Conservation (phyloP, 257 asterid genomes). For the Parsonsia alboflavescens region DNA sequence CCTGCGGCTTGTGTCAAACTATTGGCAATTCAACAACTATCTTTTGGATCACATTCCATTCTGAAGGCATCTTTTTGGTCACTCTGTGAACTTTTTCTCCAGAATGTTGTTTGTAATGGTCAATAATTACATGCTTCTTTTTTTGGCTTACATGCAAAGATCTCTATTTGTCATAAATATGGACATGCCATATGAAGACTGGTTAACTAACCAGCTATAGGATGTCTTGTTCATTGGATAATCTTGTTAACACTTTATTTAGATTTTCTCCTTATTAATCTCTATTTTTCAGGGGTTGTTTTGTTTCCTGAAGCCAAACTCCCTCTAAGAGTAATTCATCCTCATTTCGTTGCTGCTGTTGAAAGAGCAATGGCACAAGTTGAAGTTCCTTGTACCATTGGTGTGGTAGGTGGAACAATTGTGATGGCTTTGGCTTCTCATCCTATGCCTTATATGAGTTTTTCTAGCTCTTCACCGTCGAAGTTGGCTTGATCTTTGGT, state of each 20-base stretch:
- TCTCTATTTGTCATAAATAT: neutral
- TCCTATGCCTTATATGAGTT: conserved; percentile 10
- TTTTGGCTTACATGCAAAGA: neutral
- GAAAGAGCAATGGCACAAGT: conserved; percentile 73
- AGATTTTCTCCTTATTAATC: neutral
- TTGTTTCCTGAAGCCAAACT: conserved; percentile 94
- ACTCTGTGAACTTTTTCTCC: neutral
- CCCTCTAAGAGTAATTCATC: conserved; percentile 80
- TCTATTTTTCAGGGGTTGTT: conserved; percentile 65
- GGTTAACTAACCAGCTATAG: neutral
- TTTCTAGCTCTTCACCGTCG: conserved; percentile 13
- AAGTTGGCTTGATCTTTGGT: conserved; percentile 16
- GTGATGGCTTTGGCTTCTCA: conserved; percentile 12
- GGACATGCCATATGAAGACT: neutral
- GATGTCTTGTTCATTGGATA: neutral
- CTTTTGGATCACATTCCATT: neutral
- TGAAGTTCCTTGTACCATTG: conserved; percentile 76
- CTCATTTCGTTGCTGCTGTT: conserved; percentile 74
- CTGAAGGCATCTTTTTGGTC: neutral
- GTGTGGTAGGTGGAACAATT: conserved; percentile 60
- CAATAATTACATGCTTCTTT: neutral
- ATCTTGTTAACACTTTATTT: neutral
- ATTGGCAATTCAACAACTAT: neutral
- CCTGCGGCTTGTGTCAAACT: neutral
- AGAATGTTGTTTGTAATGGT: neutral